These are phyloP conservation scores for Brettanomyces custersianus DNA, from an alignment of 805 yeast species.

Conservation along the genomic window DNA sequence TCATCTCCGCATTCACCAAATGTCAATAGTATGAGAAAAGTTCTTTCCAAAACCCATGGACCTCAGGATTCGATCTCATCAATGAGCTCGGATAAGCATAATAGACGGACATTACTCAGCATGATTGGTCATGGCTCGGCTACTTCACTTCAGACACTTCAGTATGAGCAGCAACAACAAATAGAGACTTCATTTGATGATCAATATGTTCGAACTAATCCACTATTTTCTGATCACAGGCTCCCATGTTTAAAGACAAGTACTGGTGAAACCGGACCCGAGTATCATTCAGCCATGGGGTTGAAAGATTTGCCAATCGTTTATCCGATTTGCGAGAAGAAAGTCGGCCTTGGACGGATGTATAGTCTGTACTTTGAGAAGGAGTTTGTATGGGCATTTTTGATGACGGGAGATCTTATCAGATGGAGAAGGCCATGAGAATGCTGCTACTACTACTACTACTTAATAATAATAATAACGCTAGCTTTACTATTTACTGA, in stretches of 20 bases:
- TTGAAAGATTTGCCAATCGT: constrained; percentile 20
- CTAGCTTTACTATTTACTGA: too few species aligned
- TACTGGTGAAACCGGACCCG: not conserved
- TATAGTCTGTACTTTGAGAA: constrained; percentile 23
- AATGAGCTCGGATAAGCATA: constrained; percentile 14
- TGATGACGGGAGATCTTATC: constrained; percentile 28
- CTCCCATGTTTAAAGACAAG: constrained; percentile 1
- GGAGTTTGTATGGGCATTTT: constrained; percentile 28
- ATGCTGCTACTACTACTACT: too few species aligned
- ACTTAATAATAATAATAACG: too few species aligned
- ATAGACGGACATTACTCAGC: constrained; percentile 8
- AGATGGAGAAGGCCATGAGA: constrained; percentile 31
- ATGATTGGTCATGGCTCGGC: constrained; percentile 8
- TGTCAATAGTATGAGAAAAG: constrained; percentile 7
- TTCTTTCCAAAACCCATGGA: constrained; percentile 8
- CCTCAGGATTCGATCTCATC: constrained; percentile 23
- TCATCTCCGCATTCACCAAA: not conserved
- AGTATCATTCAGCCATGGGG: constrained; percentile 19
- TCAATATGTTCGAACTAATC: not conserved
- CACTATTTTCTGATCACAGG: not conserved
- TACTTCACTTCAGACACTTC: constrained; percentile 1
- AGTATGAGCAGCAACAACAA: constrained; percentile 2
- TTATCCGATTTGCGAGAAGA: constrained; percentile 26
- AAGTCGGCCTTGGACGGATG: constrained; percentile 25
- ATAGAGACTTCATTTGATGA: constrained; percentile 1